Base-by-base conservation (phyloP, 2,329 filamentous ascomycete species). In the Clonostachys chloroleuca region DNA sequence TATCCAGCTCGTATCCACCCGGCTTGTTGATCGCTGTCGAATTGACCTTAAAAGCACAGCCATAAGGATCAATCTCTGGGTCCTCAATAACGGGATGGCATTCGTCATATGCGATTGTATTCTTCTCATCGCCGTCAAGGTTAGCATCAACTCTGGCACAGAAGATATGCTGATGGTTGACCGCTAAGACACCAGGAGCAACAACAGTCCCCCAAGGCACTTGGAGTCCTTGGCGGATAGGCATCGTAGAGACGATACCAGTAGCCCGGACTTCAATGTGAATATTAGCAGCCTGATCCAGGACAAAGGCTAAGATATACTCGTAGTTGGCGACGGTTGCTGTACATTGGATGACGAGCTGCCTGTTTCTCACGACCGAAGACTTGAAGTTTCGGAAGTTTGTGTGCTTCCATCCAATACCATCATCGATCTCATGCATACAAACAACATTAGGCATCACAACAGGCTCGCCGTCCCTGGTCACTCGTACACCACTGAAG, bases 161-260 rank as follows among this genome's bases (percentile, higher is more conserved):
- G 59, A 87, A 86, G 45, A 87, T 72, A 63, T 87, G 83, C 58
- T 87, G 83, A 55, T 87, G 83, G 59, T 85, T 83, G 45, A 81
- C 79, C 0, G 82, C 83, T 5, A 86, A 63, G 0, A 79, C 76
- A 0, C 83, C 83, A 0, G 77, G 74, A 6, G 72, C 72, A 4
- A 87, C 81, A 5, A 84, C 70, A 47, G 78, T 86, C 7, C 79
- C 80, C 60, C 77, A 84, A 2, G 63, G 66, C n/a, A 60, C 80
- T 7, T 62, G 66, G 45, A 75, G 78, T 48, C 82, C 81, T 52
- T 78, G 74, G 61, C 68, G 77, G 12, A 77, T 72, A 46, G 81
- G 75, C 47, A 59, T 56, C 12, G 62, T 62, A 5, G 61, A 64
- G 42, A 66, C 57, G 54, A 83, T 74, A 6, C 73, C 77, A 0